Evolutionary conservation across 2,329 filamentous ascomycete genomes (phyloP), one percentile per base, ranked within the genome.

Genomic region (Lecanicillium sp.): DNA sequence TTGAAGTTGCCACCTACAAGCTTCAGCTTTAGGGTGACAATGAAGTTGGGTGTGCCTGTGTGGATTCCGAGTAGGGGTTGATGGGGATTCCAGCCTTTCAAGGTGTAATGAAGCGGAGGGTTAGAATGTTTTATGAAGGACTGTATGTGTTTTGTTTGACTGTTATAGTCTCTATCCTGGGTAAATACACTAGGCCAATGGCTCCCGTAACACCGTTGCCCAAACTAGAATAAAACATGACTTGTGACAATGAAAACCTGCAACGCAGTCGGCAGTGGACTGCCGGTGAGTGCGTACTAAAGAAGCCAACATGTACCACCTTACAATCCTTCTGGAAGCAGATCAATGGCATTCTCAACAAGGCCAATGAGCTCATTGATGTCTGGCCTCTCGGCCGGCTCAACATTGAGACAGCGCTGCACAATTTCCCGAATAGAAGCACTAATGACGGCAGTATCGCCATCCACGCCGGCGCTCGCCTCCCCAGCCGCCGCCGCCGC

Each of bases 401-500:
- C 92, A 19, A 97, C 85, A 50, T 70, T 77, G 55, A 98, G 67
- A 62, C 92, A 98, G 56, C 75, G 81, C 56, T 88, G 73, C 39
- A 98, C 90, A 11, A 98, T 77, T 43, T 94, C 83, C 58, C 90
- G 84, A 33, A 96, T 87, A 2, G 77, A 72, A 37, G 90, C 86
- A 48, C 84, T 89, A 42, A 96, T 89, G 10, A 74, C 69, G 11
- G 68, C 64, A 5, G 59, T 46, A 14, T 48, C 45, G 4, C 46
- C 50, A 5, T 54, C 58, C 13, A 54, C 51, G 7, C 42, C 54
- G 20, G 50, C 41, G 39, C 37, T 46, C 37, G 54, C 43, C 22
- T 25, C 22, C 6, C 22, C 22, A 6, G 45, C 43, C 9, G 52
- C 46, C 41, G 56, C 53, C 45, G 56, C 36, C 45, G 55, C 48